A percentile compares a stretch with the other conserved stretches of the same genome.
Conservation (phyloP, 1,139 yeast species). For the Citeromyces siamensis region DNA sequence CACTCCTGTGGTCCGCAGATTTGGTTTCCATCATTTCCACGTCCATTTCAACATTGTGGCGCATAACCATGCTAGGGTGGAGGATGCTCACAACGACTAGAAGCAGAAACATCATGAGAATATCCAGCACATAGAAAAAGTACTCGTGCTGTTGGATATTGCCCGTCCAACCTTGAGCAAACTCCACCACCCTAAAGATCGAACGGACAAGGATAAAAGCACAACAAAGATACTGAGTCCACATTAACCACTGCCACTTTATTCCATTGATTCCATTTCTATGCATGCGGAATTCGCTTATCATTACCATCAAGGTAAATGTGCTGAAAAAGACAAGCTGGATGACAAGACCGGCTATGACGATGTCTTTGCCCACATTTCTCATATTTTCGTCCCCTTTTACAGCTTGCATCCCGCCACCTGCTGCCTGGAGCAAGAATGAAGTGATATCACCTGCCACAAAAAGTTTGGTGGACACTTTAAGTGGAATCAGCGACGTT, state of each 20-base stretch:
- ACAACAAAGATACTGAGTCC: slow-evolving; percentile 17
- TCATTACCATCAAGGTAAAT: slow-evolving; percentile 13
- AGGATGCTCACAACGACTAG: slow-evolving; percentile 11
- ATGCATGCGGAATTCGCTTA: not conserved
- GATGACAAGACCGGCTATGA: slow-evolving; percentile 21
- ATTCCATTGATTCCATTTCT: not conserved
- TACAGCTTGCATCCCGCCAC: slow-evolving; percentile 27
- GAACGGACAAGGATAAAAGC: slow-evolving; percentile 26
- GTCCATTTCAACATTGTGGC: too few species aligned
- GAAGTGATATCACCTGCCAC: slow-evolving; percentile 30
- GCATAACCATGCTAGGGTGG: not conserved
- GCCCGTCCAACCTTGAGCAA: not conserved
- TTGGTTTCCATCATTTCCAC: too few species aligned
- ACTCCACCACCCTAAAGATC: slow-evolving; percentile 25
- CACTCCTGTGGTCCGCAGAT: too few species aligned
- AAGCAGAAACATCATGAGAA: slow-evolving; percentile 15
- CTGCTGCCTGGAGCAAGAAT: slow-evolving; percentile 27
- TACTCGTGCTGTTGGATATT: slow-evolving; percentile 23
- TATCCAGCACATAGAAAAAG: slow-evolving; percentile 25
- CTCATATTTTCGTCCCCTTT: slow-evolving; percentile 7
- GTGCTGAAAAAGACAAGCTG: slow-evolving; percentile 25
- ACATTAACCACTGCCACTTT: not conserved
- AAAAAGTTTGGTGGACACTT: slow-evolving; percentile 25
- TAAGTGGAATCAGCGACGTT: slow-evolving; percentile 20
- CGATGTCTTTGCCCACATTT: slow-evolving; percentile 15